Conservation (phyloP, 129 eudicot species). For the Artemisia argyi region DNA sequence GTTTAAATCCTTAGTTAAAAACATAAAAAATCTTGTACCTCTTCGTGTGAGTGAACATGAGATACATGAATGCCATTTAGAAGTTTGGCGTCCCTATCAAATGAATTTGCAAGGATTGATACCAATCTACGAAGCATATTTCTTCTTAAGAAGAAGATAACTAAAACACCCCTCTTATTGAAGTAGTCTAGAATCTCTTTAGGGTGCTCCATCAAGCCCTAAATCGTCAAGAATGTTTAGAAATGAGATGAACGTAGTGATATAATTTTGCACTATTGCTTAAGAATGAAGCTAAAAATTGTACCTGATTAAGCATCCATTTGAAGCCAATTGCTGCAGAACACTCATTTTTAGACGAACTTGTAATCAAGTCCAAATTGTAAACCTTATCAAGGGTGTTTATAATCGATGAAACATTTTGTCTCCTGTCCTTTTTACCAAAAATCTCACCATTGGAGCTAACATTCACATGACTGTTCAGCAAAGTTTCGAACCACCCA, state of each 20-base stretch:
- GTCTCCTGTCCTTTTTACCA: constrained; percentile 60
- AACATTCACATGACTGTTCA: constrained; percentile 81
- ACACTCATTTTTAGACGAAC: constrained; percentile 88
- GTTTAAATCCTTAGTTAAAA: background rate
- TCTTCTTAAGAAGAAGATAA: constrained; percentile 71
- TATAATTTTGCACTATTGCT: background rate
- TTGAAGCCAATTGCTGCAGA: constrained; percentile 94
- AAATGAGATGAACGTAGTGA: background rate
- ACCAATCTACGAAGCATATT: constrained; percentile 85
- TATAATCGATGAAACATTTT: constrained; percentile 53
- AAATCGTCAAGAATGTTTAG: constrained; percentile 18
- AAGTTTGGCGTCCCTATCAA: constrained; percentile 68
- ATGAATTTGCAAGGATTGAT: constrained; percentile 83
- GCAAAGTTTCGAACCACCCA: constrained; percentile 92
- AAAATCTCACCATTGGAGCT: constrained; percentile 96
- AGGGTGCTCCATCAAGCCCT: constrained; percentile 79
- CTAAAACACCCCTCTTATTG: constrained; percentile 56
- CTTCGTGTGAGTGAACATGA: constrained; percentile 79
- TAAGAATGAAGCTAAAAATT: background rate
- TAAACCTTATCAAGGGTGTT: constrained; percentile 77
- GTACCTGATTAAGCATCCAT: constrained; percentile 99
- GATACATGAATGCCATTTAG: constrained; percentile 85
- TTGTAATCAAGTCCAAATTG: constrained; percentile 80
- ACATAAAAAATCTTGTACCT: constrained; percentile 38
- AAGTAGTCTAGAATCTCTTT: constrained; percentile 66